phyloP scores from a whole-genome alignment of 495 filamentous ascomycete species.

The Penicillium herquei region DNA sequence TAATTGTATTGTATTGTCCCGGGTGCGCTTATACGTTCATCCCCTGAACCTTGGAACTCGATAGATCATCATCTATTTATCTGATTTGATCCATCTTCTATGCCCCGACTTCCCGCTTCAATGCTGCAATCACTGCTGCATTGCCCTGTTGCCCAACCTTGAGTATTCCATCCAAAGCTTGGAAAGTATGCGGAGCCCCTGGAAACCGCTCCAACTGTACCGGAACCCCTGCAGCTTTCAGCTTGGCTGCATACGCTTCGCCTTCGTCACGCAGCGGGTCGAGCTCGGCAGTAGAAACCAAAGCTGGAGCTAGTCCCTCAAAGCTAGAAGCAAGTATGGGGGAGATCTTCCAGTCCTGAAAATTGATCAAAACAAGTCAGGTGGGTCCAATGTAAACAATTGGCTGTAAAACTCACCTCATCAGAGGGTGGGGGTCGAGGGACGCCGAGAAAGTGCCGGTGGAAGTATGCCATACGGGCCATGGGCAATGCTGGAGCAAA shows the following conservation, averaged over 20 bases:
- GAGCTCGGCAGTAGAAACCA: conserved; percentile 44
- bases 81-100: conserved; percentile 7
- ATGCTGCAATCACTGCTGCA: conserved; percentile 25
- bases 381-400: background rate
- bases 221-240: conserved; percentile 37
- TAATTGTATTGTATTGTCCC: conserved; percentile 26
- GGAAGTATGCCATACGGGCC: conserved; percentile 41
- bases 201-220: conserved; percentile 31
- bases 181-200: conserved; percentile 38
- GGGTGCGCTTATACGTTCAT: conserved; percentile 12
- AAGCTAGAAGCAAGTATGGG: conserved; percentile 36
- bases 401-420: conserved; percentile 21
- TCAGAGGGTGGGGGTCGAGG: conserved; percentile 31
- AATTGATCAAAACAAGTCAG: background rate
- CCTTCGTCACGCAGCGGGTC: conserved; percentile 49
- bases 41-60: background rate
- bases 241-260: conserved; percentile 40
- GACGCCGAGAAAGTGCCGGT: conserved; percentile 36
- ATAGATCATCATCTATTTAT: background rate
- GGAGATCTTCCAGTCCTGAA: conserved; percentile 42
- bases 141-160: conserved; percentile 29
- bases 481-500: conserved; percentile 32
- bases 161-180: conserved; percentile 32
- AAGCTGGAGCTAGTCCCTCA: conserved; percentile 38
- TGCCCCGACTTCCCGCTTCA: conserved; percentile 22